Evolutionary conservation across 768 basidiomycete genomes (phyloP), one percentile per base, ranked within the genome.

Genomic region (Lentinus tigrinus): DNA sequence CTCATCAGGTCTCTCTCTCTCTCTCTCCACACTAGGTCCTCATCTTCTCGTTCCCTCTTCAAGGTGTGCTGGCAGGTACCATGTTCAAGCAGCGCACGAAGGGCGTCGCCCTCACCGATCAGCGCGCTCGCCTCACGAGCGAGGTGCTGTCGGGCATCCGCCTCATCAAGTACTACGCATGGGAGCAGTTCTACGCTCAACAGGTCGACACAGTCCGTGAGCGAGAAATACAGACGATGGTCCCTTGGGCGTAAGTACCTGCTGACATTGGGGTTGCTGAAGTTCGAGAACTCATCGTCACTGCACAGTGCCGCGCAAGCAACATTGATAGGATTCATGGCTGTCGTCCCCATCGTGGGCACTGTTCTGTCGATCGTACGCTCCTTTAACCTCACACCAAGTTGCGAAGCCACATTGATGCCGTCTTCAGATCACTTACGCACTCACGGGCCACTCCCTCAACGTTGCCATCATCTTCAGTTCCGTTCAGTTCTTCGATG

Each of bases 151-250:
- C 85, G 68, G 91, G 92, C 2, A 95, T 97, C 80, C 87, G 91
- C 56, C 82, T 97, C 48, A 89, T 97, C 79, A 97, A 97, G 72
- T 87, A 88, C 70, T 95, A 95, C 71, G 87, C 89, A 2, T 95
- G 92, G 93, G 92, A 94, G 66, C 63, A 68, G 1, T 91, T 95
- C 0, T 95, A 93, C 72, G 78, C 94, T 9, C 75, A 84, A 11
- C 85, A 88, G 50, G 79, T 97, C 24, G 78, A 81, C 28, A 78
- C 78, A 19, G 88, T 89, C 65, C 79, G 95, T 48, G 76, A 76
- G 60, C 78, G 81, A 38, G 95, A 97, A 70, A 82, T 93, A 70
- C 71, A 65, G 79, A 88, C 78, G 40, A 80, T 81, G 28, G 60
- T 70, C 4, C 63, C 50, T 7, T 60, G 68, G 3, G 69, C 71